These are phyloP conservation scores for Phycomyces nitens DNA, from an alignment of 192 early-diverging fungal genomes.

Conservation along the genomic window DNA sequence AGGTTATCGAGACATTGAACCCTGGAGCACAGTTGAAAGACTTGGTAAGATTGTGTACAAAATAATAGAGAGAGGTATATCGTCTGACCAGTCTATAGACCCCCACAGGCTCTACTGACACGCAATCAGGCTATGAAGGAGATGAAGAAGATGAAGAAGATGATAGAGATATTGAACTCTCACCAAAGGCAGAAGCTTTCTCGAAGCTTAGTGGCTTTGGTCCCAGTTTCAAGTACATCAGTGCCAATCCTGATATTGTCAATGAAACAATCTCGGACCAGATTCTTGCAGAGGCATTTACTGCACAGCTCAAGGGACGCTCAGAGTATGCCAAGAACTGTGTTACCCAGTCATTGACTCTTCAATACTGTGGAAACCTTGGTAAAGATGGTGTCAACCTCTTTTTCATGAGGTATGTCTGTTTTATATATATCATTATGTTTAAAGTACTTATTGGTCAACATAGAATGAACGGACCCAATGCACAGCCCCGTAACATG, in stretches of 20 bases:
- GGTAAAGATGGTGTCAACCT: conserved; percentile 78
- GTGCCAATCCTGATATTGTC: conserved; percentile 66
- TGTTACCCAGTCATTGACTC: conserved; percentile 76
- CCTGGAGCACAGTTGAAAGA: conserved; percentile 38
- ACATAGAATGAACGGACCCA: conserved; percentile 39
- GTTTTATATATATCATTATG: too few relatives aligned
- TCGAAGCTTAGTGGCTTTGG: conserved; percentile 56
- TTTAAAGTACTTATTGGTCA: too few relatives aligned
- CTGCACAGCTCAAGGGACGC: conserved; percentile 69
- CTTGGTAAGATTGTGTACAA: conserved; percentile 5
- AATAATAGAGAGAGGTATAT: not conserved
- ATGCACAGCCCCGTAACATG: conserved; percentile 66
- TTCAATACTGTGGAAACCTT: conserved; percentile 83
- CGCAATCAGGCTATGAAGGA: not conserved
- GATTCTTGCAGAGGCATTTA: conserved; percentile 83
- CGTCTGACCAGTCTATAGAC: too few relatives aligned
- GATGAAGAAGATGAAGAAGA: conserved; percentile 47
- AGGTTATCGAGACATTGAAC: conserved; percentile 67
- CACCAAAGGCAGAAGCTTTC: conserved; percentile 54
- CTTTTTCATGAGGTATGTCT: conserved; percentile 83
- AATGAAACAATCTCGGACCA: conserved; percentile 71
- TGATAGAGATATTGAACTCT: conserved; percentile 51
- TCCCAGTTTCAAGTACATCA: conserved; percentile 62
- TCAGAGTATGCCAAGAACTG: conserved; percentile 63
- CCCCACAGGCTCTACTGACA: too few relatives aligned